A percentile compares a stretch with the other conserved stretches of the same genome.
phyloP scores from a whole-genome alignment of 805 yeast species.

The Priceomyces haplophilus region DNA sequence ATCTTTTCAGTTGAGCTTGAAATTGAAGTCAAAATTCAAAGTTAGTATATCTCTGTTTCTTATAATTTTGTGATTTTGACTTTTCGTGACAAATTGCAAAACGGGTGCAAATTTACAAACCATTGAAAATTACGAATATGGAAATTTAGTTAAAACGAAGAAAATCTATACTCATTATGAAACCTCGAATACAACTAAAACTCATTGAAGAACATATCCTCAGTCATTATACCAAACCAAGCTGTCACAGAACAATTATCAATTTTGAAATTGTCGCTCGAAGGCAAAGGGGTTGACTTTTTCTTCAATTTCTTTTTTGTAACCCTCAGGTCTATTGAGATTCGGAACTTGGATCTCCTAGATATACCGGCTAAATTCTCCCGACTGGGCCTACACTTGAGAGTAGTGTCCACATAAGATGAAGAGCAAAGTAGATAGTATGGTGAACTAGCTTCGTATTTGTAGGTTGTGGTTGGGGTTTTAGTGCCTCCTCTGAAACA shows the following conservation, averaged over 20 bases:
- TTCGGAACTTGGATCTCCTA: slow-evolving; percentile 7
- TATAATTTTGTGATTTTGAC: background rate
- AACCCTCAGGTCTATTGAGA: slow-evolving; percentile 6
- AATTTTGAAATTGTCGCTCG: slow-evolving; percentile 5
- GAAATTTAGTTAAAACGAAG: slow-evolving; percentile 2
- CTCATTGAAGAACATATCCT: slow-evolving; percentile 10
- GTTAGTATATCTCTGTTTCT: no score
- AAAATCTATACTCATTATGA: background rate
- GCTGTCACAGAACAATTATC: slow-evolving; percentile 8
- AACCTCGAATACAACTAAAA: background rate
- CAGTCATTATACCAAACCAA: slow-evolving; percentile 10
- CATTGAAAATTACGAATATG: slow-evolving; percentile 1
- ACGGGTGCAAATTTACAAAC: background rate
- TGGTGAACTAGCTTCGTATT: background rate
- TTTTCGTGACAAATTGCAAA: background rate
- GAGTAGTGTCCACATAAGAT: slow-evolving; percentile 2
- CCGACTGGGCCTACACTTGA: background rate
- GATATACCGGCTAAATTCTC: background rate
- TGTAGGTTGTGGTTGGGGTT: background rate
- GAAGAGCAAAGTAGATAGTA: slow-evolving; percentile 4
- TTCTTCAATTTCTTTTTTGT: slow-evolving; percentile 2
- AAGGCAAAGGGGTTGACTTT: background rate
- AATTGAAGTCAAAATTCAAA: no score
- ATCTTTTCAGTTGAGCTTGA: no score
- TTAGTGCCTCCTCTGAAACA: slow-evolving; percentile 4